Evolutionary conservation across 768 basidiomycete genomes (phyloP), one percentile per base, ranked within the genome.

Genomic region (Collybiopsis confluens): DNA sequence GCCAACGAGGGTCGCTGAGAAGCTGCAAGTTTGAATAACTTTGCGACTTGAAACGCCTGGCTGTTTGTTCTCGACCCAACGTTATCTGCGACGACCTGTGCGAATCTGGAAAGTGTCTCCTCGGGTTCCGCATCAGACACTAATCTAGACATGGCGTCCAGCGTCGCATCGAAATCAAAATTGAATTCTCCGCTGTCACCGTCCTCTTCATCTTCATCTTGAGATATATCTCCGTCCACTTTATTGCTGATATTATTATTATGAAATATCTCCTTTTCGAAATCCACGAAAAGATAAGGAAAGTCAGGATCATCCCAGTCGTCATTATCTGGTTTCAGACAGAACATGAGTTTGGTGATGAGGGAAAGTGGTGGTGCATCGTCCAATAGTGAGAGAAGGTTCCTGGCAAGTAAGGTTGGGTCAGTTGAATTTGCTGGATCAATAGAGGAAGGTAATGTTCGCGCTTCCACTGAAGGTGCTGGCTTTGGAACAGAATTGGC

Each of bases 291-390:
- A 21, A 90, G 63, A 62, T 85, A 79, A 0, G 90, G 88, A 60
- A 90, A 91, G 10, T 82, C 81, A 1, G 81, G 81, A 24, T 80
- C 69, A 55, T 89, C 87, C 88, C 88, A 91, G 54, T 91, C 88
- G n/a, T 90, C 85, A 56, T 82, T 79, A 10, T 80, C 71, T 0
- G 87, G 87, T 62, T 91, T 91, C 45, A 92, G 71, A 63, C 88
- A 90, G 60, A 90, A 86, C 79, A 90, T 85, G 21, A 91, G 72
- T 24, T 85, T 78, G 36, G 87, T 76, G 45, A 87, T 75, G 13
- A 89, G 77, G 5, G 80, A 71, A 4, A 91, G 75, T 1, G 83
- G 74, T 1, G 88, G 86, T 0, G 84, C 70, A 40, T 82, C 73
- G 9, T 85, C 81, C 16, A 88, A 80, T 24, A 87, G 68, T 4